These are phyloP conservation scores for Calycina herbarum DNA, from an alignment of 2,329 filamentous ascomycete genomes.

Conservation along the genomic window DNA sequence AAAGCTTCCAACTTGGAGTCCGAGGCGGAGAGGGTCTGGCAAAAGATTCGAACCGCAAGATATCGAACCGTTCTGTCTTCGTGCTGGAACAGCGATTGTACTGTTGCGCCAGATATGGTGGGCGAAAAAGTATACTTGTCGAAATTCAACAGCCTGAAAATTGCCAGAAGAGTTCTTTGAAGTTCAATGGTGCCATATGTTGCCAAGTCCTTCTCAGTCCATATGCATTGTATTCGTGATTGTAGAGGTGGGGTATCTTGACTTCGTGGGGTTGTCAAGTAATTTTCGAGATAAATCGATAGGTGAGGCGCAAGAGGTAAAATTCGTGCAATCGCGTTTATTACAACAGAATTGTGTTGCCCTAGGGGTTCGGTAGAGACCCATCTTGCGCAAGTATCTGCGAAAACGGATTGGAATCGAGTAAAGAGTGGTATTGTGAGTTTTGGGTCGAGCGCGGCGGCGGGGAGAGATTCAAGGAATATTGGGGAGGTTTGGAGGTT, in stretches of 20 bases:
- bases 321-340: slow-evolving; percentile 76
- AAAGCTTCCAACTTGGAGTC: slow-evolving; percentile 77
- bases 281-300: slow-evolving; percentile 66
- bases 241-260: slow-evolving; percentile 33
- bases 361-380: slow-evolving; percentile 43
- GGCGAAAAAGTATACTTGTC: slow-evolving; percentile 67
- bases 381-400: slow-evolving; percentile 84
- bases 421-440: slow-evolving; percentile 73
- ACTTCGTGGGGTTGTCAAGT: slow-evolving; percentile 30
- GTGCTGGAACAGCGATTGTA: slow-evolving; percentile 69
- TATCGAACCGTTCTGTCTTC: slow-evolving; percentile 66
- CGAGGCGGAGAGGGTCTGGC: slow-evolving; percentile 74
- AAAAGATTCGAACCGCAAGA: slow-evolving; percentile 79
- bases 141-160: slow-evolving; percentile 78
- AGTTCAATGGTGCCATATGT: slow-evolving; percentile 42
- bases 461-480: slow-evolving; percentile 71
- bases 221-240: slow-evolving; percentile 26
- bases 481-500: slow-evolving; percentile 60
- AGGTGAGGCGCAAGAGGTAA: slow-evolving; percentile 82
- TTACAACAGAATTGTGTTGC: slow-evolving; percentile 42
- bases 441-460: slow-evolving; percentile 66
- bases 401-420: slow-evolving; percentile 72
- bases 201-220: slow-evolving; percentile 33
- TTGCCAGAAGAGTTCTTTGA: slow-evolving; percentile 59
- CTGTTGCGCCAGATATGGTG: slow-evolving; percentile 62